Percentiles rank a stretch among this genome's conserved stretches.
These are phyloP conservation scores for Termitomyces sp. DNA, from an alignment of 768 basidiomycete genomes.

Conservation along the genomic window DNA sequence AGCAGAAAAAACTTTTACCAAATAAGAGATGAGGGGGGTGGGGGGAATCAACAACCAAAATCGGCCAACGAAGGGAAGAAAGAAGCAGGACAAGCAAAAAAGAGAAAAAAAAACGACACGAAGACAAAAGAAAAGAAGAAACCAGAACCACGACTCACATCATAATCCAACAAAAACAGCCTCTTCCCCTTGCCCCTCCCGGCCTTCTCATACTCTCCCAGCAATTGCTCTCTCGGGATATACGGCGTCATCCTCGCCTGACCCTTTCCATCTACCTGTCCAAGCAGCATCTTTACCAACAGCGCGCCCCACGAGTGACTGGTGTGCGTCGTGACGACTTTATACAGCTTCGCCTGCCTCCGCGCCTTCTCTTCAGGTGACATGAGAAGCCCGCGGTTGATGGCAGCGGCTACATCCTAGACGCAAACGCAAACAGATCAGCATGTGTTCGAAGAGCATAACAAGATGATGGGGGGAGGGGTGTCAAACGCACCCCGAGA, in stretches of 20 bases:
- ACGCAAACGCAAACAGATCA: neutral
- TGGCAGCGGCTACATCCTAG: constrained; percentile 83
- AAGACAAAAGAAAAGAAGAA: neutral
- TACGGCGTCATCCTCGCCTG: constrained; percentile 83
- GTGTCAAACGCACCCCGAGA: constrained; percentile 57
- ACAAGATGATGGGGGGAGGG: no score
- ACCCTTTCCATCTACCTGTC: constrained; percentile 72
- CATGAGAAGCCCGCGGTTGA: constrained; percentile 87
- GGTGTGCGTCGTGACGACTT: constrained; percentile 87
- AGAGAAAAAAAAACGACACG: no score
- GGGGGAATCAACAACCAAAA: neutral
- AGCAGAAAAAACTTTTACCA: neutral
- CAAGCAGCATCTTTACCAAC: constrained; percentile 82
- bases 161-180: constrained; percentile 93
- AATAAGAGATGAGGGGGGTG: no score
- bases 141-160: constrained; percentile 45
- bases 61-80: no score
- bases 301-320: constrained; percentile 91
- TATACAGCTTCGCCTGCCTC: constrained; percentile 73
- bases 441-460: neutral
- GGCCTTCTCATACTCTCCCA: constrained; percentile 57
- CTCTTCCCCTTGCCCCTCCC: constrained; percentile 81
- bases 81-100: neutral
- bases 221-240: constrained; percentile 58
- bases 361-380: constrained; percentile 62